These are phyloP conservation scores for Penicillium tannophilum DNA, from an alignment of 495 filamentous ascomycete genomes.

Conservation along the genomic window DNA sequence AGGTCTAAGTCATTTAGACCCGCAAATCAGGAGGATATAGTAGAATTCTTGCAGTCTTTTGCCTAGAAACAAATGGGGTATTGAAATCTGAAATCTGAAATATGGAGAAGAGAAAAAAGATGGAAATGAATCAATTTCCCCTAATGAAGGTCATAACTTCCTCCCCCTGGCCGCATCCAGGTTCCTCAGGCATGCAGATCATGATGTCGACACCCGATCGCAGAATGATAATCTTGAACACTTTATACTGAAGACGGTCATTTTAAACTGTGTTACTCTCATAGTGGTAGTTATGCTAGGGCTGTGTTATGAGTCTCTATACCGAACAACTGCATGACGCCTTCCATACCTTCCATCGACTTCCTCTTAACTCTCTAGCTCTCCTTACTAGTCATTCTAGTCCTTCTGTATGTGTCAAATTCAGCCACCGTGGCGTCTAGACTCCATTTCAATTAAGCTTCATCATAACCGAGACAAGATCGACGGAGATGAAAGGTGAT, in stretches of 20 bases:
- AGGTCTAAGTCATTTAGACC: conserved; percentile 6
- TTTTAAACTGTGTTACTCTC: neutral
- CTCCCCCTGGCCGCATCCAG: conserved; percentile 32
- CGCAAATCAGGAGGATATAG: neutral
- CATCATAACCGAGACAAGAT: conserved; percentile 32
- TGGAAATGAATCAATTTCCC: neutral
- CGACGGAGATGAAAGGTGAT: conserved; percentile 11
- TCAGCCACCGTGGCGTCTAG: conserved; percentile 17
- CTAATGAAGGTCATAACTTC: neutral
- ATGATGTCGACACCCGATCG: conserved; percentile 24
- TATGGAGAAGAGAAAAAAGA: conserved; percentile 3
- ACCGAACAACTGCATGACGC: no score
- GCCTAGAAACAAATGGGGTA: neutral
- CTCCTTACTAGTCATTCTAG: neutral
- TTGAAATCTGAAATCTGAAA: neutral
- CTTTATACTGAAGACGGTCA: neutral
- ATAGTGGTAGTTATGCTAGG: no score
- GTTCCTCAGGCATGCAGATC: conserved; percentile 30
- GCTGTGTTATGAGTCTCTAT: no score
- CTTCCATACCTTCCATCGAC: conserved; percentile 1
- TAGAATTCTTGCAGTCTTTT: neutral
- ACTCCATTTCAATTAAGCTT: conserved; percentile 25
- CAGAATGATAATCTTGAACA: conserved; percentile 9
- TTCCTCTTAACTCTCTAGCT: neutral
- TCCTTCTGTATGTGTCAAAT: conserved; percentile 1